Percentiles rank a stretch among this genome's conserved stretches.
Conservation (phyloP, 768 basidiomycete species). For the Naganishia randhawae region DNA sequence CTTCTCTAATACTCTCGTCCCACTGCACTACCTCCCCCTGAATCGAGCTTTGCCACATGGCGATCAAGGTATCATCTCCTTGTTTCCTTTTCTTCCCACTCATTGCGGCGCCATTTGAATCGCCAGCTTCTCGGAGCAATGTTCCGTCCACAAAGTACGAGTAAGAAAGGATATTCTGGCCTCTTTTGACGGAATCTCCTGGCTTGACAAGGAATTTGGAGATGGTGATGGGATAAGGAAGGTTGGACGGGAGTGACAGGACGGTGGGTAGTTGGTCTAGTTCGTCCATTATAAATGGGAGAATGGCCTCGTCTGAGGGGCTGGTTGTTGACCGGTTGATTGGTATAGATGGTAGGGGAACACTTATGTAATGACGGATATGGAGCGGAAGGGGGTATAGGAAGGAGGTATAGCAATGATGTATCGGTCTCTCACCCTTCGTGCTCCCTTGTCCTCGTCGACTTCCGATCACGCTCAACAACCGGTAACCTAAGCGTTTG, state of each 20-base stretch:
- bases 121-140: conserved; percentile 44
- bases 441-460: background rate
- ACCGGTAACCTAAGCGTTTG: background rate
- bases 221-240: conserved; percentile 83
- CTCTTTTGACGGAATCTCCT: conserved; percentile 59
- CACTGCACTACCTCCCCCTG: conserved; percentile 73
- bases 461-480: too few species aligned
- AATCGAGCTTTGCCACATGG: conserved; percentile 84
- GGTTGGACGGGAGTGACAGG: conserved; percentile 60
- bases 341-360: too few species aligned
- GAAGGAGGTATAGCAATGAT: too few species aligned
- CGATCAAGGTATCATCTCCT: conserved; percentile 62
- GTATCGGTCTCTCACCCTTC: background rate
- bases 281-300: conserved; percentile 17
- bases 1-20: conserved; percentile 47
- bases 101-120: background rate
- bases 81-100: conserved; percentile 28
- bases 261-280: conserved; percentile 23
- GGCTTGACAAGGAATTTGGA: conserved; percentile 62
- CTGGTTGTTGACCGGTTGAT: too few species aligned
- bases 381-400: too few species aligned
- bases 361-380: too few species aligned
- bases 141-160: conserved; percentile 65
- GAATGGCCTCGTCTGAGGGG: too few species aligned
- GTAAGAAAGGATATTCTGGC: conserved; percentile 68